These are phyloP conservation scores for Paraglomus brasilianum DNA, from an alignment of 192 early-diverging fungal species.

Conservation along the genomic window DNA sequence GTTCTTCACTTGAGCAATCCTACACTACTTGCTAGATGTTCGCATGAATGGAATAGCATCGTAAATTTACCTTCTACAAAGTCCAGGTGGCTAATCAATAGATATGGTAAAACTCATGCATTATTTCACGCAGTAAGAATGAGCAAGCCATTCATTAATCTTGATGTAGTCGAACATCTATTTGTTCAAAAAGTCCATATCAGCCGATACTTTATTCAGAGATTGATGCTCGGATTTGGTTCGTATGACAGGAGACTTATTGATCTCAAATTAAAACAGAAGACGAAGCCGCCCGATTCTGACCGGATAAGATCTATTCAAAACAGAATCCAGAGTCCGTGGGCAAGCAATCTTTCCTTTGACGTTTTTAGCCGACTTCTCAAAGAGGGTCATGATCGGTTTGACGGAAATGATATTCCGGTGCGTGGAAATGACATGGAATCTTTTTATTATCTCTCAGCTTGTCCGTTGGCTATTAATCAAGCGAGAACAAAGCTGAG, in stretches of 20 bases:
- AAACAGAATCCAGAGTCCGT: not conserved
- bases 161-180: not conserved
- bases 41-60: too few species aligned
- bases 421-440: conserved; percentile 20
- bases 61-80: too few species aligned
- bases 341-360: conserved; percentile 1
- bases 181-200: not conserved
- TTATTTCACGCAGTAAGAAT: conserved; percentile 17
- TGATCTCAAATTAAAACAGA: not conserved
- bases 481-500: not conserved
- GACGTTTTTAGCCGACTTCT: not conserved
- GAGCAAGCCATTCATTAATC: not conserved
- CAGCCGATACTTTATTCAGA: conserved; percentile 14
- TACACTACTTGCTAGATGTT: too few species aligned
- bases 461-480: not conserved
- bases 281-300: not conserved
- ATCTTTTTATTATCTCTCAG: conserved; percentile 1
- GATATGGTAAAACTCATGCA: conserved; percentile 16
- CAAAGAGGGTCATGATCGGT: not conserved
- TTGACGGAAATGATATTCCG: not conserved
- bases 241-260: conserved; percentile 1
- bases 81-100: not conserved
- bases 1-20: too few species aligned
- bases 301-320: not conserved
- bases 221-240: not conserved